These are phyloP conservation scores for Talaromyces stipitatus DNA, from an alignment of 495 filamentous ascomycete species.

Conservation along the genomic window DNA sequence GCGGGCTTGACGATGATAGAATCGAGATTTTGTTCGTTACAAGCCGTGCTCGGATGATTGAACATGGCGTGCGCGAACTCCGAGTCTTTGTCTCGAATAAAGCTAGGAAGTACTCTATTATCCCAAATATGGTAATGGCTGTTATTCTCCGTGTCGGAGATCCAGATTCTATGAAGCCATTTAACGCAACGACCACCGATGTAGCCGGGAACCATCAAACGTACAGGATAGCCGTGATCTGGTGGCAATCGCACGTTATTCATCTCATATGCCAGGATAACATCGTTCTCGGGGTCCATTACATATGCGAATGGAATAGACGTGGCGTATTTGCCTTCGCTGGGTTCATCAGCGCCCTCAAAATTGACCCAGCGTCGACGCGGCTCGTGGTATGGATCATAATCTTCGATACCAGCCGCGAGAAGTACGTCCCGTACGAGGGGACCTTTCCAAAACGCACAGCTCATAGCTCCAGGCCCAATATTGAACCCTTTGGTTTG, in stretches of 20 bases:
- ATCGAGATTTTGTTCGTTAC: conserved; percentile 14
- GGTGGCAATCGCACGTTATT: conserved; percentile 44
- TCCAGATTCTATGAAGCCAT: conserved; percentile 47
- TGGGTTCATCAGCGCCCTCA: conserved; percentile 42
- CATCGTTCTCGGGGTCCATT: conserved; percentile 47
- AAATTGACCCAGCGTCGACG: conserved; percentile 47
- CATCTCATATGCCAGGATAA: conserved; percentile 53
- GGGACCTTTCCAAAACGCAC: conserved; percentile 55
- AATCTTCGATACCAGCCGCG: conserved; percentile 35
- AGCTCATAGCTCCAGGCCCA: conserved; percentile 50
- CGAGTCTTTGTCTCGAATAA: conserved; percentile 19
- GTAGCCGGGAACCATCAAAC: conserved; percentile 49
- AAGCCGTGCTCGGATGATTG: conserved; percentile 11
- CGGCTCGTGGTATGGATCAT: not conserved
- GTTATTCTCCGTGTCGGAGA: conserved; percentile 44
- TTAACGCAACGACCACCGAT: conserved; percentile 52
- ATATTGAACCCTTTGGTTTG: conserved; percentile 53
- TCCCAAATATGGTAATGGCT: conserved; percentile 28
- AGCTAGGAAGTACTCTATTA: conserved; percentile 21
- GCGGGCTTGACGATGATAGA: conserved; percentile 14
- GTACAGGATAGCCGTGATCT: conserved; percentile 53
- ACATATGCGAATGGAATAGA: conserved; percentile 50
- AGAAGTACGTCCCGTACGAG: conserved; percentile 48
- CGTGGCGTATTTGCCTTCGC: conserved; percentile 40
- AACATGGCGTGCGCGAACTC: conserved; percentile 15